Evolutionary conservation across 2,329 filamentous ascomycete genomes (phyloP).

Genomic region (Alternaria tenuissima): DNA sequence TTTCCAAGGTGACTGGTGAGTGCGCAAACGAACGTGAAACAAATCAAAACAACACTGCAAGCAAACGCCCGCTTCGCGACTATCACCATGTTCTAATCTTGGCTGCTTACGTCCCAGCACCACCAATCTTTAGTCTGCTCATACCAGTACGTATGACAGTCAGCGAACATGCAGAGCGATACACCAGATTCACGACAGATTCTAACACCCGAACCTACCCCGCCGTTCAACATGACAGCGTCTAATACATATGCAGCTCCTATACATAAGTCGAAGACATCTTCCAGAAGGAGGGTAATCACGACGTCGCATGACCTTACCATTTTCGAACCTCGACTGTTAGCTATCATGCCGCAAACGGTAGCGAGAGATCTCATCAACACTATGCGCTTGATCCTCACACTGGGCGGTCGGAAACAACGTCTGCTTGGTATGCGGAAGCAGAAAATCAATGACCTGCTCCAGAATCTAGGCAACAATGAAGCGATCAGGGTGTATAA

Average conservation of each 20-base stretch:
- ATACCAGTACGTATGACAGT: neutral
- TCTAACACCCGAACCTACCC: neutral
- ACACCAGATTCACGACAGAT: neutral
- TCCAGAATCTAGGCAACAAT: neutral
- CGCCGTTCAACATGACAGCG: neutral
- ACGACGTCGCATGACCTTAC: neutral
- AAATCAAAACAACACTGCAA: neutral
- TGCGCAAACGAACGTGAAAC: slow-evolving; percentile 1
- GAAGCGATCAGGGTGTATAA: neutral
- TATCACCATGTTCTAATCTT: neutral
- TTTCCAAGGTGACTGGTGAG: neutral
- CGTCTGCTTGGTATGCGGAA: neutral
- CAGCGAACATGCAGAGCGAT: neutral
- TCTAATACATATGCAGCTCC: neutral
- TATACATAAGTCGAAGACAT: neutral
- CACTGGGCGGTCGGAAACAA: neutral
- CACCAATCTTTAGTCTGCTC: no score
- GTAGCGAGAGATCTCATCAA: neutral
- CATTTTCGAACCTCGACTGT: neutral
- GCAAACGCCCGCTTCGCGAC: neutral
- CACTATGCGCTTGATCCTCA: neutral
- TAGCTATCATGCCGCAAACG: neutral
- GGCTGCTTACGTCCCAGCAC: neutral
- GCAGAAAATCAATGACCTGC: neutral
- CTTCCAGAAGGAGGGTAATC: neutral